These are phyloP conservation scores for Ophiostoma populinum DNA, from an alignment of 2,329 filamentous ascomycete species.

Conservation along the genomic window DNA sequence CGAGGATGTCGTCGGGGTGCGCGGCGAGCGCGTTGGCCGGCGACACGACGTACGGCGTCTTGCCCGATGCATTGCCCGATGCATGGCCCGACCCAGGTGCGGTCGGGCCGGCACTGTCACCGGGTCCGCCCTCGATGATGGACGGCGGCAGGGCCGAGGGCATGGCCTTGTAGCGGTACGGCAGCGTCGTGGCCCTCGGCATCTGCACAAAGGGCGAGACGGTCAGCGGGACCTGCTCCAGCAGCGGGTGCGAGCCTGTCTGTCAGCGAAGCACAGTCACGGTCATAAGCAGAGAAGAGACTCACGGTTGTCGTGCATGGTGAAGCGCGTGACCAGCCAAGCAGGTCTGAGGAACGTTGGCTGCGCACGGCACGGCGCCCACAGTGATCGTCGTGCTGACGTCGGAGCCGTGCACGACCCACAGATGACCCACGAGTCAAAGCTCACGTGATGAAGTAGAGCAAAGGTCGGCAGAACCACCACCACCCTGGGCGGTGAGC, in stretches of 20 bases:
- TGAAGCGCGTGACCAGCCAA: not conserved
- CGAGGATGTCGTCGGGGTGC: slow-evolving; percentile 71
- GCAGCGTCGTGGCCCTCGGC: slow-evolving; percentile 75
- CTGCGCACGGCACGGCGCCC: too few relatives aligned
- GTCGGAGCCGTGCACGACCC: not conserved
- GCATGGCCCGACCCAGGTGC: not conserved
- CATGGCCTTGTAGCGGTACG: slow-evolving; percentile 87
- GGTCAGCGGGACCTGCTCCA: slow-evolving; percentile 82
- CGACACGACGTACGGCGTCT: slow-evolving; percentile 59
- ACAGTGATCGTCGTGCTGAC: not conserved
- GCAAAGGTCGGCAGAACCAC: not conserved
- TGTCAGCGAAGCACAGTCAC: not conserved
- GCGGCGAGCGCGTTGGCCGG: slow-evolving; percentile 64
- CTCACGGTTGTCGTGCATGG: slow-evolving; percentile 11
- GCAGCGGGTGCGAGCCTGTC: slow-evolving; percentile 64
- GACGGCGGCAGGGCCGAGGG: slow-evolving; percentile 70
- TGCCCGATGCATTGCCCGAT: slow-evolving; percentile 18
- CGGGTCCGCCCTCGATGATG: slow-evolving; percentile 24
- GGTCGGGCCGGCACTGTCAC: slow-evolving; percentile 16
- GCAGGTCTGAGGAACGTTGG: too few relatives aligned
- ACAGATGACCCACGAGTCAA: not conserved
- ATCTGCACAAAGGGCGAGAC: slow-evolving; percentile 90
- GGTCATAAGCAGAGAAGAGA: not conserved
- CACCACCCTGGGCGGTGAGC: not conserved
- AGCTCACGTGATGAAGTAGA: slow-evolving; percentile 1